phyloP scores from a whole-genome alignment of 2,329 filamentous ascomycete species.

The Fusarium sp. region DNA sequence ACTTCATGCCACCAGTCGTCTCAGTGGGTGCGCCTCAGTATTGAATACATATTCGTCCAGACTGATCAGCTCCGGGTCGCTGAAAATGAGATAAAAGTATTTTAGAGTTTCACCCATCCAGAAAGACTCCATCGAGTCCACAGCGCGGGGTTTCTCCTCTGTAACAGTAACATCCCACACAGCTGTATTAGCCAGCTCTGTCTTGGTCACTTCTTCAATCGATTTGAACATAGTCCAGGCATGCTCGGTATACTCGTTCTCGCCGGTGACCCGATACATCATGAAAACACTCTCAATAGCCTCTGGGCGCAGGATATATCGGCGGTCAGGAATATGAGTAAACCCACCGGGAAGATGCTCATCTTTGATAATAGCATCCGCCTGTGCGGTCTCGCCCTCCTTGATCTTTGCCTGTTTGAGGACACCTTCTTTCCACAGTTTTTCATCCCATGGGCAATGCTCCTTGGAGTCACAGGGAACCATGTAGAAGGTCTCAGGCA shows the following conservation, averaged over 20 bases:
- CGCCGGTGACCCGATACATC: constrained; percentile 62
- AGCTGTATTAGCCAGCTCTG: constrained; percentile 59
- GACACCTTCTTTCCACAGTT: constrained; percentile 48
- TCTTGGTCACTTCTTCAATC: constrained; percentile 57
- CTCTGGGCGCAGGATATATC: constrained; percentile 63
- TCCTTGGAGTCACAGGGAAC: constrained; percentile 49
- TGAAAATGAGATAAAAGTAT: constrained; percentile 43
- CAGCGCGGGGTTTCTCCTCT: constrained; percentile 46
- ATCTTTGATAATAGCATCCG: constrained; percentile 42
- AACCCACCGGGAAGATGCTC: constrained; percentile 65
- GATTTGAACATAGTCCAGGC: constrained; percentile 65
- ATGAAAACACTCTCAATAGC: constrained; percentile 65
- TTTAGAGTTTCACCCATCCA: constrained; percentile 45
- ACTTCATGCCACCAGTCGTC: constrained; percentile 17
- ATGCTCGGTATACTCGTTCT: constrained; percentile 55
- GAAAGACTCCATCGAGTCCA: constrained; percentile 69
- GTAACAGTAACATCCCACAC: constrained; percentile 52
- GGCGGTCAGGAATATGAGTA: constrained; percentile 61
- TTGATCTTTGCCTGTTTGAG: constrained; percentile 36
- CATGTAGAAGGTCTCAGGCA: constrained; percentile 61
- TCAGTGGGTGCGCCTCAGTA: constrained; percentile 40
- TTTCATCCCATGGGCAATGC: constrained; percentile 51
- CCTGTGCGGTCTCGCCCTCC: constrained; percentile 32
- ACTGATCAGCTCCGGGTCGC: constrained; percentile 55
- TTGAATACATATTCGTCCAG: constrained; percentile 42